Base-by-base conservation (phyloP, 805 yeast genomes). In the Pichia cabralensis region DNA sequence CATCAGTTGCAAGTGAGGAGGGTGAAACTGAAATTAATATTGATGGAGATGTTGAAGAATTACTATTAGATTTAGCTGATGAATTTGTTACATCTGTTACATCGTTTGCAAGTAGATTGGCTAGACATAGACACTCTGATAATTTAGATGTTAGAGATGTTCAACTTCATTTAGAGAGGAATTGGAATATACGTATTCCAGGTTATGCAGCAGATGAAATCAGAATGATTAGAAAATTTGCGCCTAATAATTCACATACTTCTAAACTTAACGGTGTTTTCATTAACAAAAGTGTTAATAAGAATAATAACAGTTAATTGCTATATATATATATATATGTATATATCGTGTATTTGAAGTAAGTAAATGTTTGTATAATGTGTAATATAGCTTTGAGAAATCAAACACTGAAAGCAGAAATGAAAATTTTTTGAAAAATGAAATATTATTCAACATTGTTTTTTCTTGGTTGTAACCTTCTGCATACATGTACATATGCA, bases 21-120 rank as follows among this genome's bases (percentile, higher is more conserved):
- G 96, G 95, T 27, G 96, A 89, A 52, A 81, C 89, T 13, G 94
- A 86, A 48, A 77, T 94, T 6, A 69, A 71, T 5, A 81, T 92
- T 38, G 98, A 89, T 56, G 97, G 96, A 19, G 96, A 92, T 57
- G 95, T 85, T 13, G 96, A 88, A 56, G 97, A 89, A 47, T 61
- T 92, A 26, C 61, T 92, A 23, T 64, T 92, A 28, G 98, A 92
- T 56, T 62, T 92, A 31, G 96, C 98, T 0, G 99, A 92, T 57
- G 97, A 92, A 52, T 92, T 92, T 52, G 92, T 92, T 12, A 72
- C 81, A 7, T 78, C 83, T 31, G 95, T 94, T 3, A 86, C 96
- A 0, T 67, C 85, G 3, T 92, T 92, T 62, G 95, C 97, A 1
- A 89, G 97, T 53, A 72, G 94, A 35, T 65, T 92, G 44, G 97